Evolutionary conservation across 2,329 filamentous ascomycete species (phyloP).

Genomic region (Aspergillus bombycis): DNA sequence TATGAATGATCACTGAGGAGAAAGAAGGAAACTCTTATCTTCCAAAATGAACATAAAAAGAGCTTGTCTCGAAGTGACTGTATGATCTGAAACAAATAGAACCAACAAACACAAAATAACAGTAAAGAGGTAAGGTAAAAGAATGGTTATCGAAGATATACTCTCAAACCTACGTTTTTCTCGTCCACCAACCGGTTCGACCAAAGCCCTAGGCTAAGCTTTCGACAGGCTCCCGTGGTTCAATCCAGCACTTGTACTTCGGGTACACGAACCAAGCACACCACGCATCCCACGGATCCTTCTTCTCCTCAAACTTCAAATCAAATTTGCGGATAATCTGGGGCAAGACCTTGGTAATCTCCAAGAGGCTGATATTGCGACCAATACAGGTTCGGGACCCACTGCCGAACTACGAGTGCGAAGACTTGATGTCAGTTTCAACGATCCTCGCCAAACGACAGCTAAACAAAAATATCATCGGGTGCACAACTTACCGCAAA

Average conservation of each 20-base stretch:
- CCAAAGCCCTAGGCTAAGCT: not conserved
- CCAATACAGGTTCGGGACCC: conserved; percentile 30
- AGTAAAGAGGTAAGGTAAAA: too few relatives aligned
- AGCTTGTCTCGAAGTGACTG: too few relatives aligned
- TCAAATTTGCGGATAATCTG: conserved; percentile 5
- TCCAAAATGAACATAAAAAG: too few relatives aligned
- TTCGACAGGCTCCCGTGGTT: not conserved
- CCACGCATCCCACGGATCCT: not conserved
- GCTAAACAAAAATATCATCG: not conserved
- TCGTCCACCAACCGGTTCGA: too few relatives aligned
- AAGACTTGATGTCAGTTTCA: not conserved
- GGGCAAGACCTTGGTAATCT: conserved; percentile 54
- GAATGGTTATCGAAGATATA: too few relatives aligned
- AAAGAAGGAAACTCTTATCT: too few relatives aligned
- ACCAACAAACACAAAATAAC: too few relatives aligned
- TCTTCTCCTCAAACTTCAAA: not conserved
- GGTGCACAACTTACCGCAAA: not conserved
- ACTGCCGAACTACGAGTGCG: not conserved
- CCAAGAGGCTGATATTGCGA: conserved; percentile 26
- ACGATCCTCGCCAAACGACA: not conserved
- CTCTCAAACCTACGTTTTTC: too few relatives aligned
- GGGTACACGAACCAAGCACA: conserved; percentile 1
- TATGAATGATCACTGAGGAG: too few relatives aligned
- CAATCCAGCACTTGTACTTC: not conserved
- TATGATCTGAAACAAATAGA: too few relatives aligned